These are phyloP conservation scores for Astrephomene gubernaculifera DNA, from an alignment of 139 green algal species.

Conservation along the genomic window DNA sequence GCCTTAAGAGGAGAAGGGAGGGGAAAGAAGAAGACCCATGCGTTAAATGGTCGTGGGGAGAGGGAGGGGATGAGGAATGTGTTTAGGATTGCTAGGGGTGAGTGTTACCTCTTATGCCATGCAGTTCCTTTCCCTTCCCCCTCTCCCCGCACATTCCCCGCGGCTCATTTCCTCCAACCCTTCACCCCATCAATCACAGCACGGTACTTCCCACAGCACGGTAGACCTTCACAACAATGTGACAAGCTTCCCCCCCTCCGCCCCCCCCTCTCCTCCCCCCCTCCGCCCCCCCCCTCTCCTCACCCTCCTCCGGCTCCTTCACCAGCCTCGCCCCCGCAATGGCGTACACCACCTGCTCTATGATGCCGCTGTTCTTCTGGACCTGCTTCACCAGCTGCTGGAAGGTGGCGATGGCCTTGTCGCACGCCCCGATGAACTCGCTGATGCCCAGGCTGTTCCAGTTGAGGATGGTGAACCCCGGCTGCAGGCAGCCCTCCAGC, in stretches of 20 bases:
- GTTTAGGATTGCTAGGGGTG: no score
- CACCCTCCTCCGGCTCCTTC: constrained; percentile 48
- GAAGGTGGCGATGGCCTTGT: constrained; percentile 86
- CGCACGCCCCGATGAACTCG: constrained; percentile 82
- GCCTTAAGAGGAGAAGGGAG: no score
- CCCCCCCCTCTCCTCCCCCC: neutral
- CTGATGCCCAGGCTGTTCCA: constrained; percentile 93
- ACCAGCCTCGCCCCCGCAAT: constrained; percentile 69
- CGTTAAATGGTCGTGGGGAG: neutral
- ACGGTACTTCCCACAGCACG: no score
- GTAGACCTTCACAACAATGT: no score
- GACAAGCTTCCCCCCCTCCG: no score
- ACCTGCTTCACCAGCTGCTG: constrained; percentile 79
- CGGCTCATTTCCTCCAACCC: no score
- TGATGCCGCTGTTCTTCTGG: constrained; percentile 84
- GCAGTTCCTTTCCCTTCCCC: no score
- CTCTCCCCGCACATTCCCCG: no score
- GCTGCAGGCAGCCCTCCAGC: constrained; percentile 79
- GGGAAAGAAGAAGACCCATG: no score
- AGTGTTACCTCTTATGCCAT: no score
- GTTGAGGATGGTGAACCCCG: constrained; percentile 88
- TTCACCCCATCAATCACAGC: no score
- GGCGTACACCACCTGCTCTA: constrained; percentile 81
- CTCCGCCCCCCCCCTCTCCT: neutral
- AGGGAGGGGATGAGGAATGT: no score